Conservation (phyloP, 768 basidiomycete genomes). For the Holtermanniella nyarrowii region DNA sequence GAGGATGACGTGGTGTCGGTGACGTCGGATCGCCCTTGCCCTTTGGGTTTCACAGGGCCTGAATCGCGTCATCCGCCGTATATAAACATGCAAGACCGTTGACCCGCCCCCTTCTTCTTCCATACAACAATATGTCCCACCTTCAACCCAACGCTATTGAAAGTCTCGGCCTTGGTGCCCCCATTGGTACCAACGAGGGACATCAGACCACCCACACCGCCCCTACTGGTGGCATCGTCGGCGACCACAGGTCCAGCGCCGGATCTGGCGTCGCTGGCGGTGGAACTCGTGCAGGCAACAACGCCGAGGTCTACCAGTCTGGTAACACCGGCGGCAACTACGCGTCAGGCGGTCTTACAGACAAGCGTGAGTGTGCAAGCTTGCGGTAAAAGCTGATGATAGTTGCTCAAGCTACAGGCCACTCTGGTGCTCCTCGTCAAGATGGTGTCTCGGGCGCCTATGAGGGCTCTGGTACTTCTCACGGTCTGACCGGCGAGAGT, state of each 20-base stretch:
- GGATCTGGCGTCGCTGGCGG: conserved; percentile 22
- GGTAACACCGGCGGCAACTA: conserved; percentile 23
- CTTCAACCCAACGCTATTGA: too few relatives aligned
- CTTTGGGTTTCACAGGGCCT: too few relatives aligned
- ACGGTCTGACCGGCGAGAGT: conserved; percentile 32
- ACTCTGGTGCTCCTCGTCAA: conserved; percentile 4
- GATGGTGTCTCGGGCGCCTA: conserved; percentile 28
- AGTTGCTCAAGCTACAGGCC: conserved; percentile 3
- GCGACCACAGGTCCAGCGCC: conserved; percentile 24
- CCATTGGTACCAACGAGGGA: conserved; percentile 16
- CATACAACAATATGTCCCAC: neutral
- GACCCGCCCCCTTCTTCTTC: too few relatives aligned
- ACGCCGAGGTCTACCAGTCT: conserved; percentile 5
- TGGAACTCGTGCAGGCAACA: conserved; percentile 9
- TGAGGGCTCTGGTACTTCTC: conserved; percentile 17
- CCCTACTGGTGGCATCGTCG: conserved; percentile 14
- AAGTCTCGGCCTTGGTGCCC: conserved; percentile 17
- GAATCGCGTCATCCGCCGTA: neutral
- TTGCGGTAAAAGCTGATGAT: too few relatives aligned
- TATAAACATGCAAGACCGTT: too few relatives aligned
- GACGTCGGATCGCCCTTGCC: neutral
- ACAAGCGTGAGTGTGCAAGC: neutral
- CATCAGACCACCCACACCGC: neutral
- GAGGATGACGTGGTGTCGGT: neutral
- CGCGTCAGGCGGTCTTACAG: conserved; percentile 21